Evolutionary conservation across 2,329 filamentous ascomycete genomes (phyloP).

Genomic region (Diplocarpon mali): DNA sequence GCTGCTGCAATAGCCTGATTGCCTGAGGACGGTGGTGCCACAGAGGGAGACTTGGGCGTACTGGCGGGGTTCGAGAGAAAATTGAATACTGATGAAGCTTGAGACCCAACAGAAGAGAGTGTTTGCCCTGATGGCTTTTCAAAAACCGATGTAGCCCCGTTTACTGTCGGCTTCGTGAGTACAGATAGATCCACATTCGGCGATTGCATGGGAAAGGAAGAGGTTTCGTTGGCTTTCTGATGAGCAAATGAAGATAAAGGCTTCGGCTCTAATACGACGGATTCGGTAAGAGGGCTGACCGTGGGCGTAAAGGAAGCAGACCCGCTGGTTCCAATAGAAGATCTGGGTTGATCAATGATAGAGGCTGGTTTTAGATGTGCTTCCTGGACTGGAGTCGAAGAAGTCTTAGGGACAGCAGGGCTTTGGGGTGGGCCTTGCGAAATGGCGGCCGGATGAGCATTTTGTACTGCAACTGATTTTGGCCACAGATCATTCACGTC

Average conservation of each 20-base stretch:
- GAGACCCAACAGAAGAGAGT: neutral
- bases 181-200: neutral
- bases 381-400: neutral
- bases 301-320: neutral
- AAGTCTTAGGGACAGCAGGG: neutral
- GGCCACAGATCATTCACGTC: neutral
- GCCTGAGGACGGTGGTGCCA: neutral
- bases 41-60: neutral
- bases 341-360: constrained; percentile 11
- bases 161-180: constrained; percentile 2
- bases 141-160: neutral
- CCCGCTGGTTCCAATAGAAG: constrained; percentile 3
- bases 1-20: neutral
- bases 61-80: neutral
- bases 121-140: neutral
- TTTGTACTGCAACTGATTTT: neutral
- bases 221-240: neutral
- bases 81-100: neutral
- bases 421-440: neutral
- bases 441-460: neutral
- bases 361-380: constrained; percentile 6
- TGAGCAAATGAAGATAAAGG: neutral
- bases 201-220: constrained; percentile 5
- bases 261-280: neutral
- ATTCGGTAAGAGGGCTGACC: neutral